Evolutionary conservation across 75 land plant genomes (phyloP).

Genomic region (Pseudotsuga menziesii): DNA sequence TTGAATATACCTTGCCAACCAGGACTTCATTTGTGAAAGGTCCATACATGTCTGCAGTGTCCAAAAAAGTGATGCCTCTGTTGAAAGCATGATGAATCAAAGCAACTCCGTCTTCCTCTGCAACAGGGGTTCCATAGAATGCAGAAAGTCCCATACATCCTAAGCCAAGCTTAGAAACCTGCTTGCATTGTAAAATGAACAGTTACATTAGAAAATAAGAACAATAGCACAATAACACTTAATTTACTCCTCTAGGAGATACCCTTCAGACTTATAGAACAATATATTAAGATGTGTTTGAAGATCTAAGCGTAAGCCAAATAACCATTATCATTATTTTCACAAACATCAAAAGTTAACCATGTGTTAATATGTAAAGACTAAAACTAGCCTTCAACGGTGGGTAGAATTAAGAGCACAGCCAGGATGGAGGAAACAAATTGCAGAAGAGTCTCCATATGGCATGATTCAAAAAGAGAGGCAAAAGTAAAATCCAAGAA

Average conservation of each 20-base stretch:
- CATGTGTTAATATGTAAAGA: too few relatives aligned
- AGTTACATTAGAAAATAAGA: neutral
- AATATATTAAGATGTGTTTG: neutral
- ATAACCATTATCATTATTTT: neutral
- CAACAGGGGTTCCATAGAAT: conserved; percentile 10
- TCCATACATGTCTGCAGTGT: conserved; percentile 37
- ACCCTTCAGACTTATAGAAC: neutral
- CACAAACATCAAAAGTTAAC: neutral
- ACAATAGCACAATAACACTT: neutral
- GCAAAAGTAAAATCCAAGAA: too few relatives aligned
- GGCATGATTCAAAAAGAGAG: too few relatives aligned
- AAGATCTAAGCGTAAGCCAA: neutral
- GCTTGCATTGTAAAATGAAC: conserved; percentile 1
- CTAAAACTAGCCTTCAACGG: too few relatives aligned
- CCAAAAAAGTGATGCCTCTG: conserved; percentile 33
- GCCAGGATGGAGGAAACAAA: too few relatives aligned
- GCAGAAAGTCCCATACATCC: conserved; percentile 31
- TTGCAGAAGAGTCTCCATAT: too few relatives aligned
- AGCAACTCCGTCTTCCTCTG: conserved; percentile 17
- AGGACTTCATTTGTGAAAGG: conserved; percentile 22
- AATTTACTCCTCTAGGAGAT: neutral
- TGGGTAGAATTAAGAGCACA: too few relatives aligned
- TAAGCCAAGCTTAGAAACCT: conserved; percentile 31
- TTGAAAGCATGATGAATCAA: conserved; percentile 32
- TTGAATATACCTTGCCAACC: conserved; percentile 26